Evolutionary conservation across 192 early-diverging fungal genomes (phyloP), one percentile per base, ranked within the genome.

Genomic region (Coemansia sp.): DNA sequence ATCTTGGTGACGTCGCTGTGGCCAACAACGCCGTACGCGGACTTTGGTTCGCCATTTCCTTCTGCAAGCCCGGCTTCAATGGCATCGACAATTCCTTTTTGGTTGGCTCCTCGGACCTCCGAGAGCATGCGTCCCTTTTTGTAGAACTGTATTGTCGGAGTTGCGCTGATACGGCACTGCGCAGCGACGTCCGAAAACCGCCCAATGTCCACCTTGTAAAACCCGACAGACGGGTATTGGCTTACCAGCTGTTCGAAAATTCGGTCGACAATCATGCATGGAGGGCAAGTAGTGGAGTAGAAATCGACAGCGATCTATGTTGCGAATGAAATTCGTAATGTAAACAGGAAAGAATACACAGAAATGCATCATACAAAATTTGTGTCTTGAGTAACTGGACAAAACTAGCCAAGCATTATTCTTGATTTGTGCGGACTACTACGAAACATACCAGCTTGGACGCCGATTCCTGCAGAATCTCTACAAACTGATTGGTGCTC

Each of bases 101-200:
- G 82, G 75, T 93, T 89, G 7, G 92, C 96, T 28, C 96, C 96
- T 56, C 87, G 84, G 35, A 98, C 59, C 71, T 94, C 89, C 39
- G 72, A 86, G 46, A 95, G 83, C 72, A 88, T 87, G 20, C 89
- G 84, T 28, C 88, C 91, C 59, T 81, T 84, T 63, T 89, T 85
- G 84, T 84, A 96, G 64, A 95, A 84, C 63, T 77, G 72, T 29
- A 82, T 60, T 13, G 74, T 82, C 7, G 81, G 81, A 18, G 75
- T 77, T 4, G 81, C 74, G 28, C 75, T 68, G 25, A 82, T 66
- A 15, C 64, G 71, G 55, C 68, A 72, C 46, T 74, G 71, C 33
- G 52, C 48, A 25, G 81, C 75, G 3, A 77, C 69, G n/a, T 73
- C 75, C 13, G 65, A 31, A 45, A 77, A 76, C 62, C 55, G 40